Conservation (phyloP, 345 rosid genomes). For the Nasturtium officinale region DNA sequence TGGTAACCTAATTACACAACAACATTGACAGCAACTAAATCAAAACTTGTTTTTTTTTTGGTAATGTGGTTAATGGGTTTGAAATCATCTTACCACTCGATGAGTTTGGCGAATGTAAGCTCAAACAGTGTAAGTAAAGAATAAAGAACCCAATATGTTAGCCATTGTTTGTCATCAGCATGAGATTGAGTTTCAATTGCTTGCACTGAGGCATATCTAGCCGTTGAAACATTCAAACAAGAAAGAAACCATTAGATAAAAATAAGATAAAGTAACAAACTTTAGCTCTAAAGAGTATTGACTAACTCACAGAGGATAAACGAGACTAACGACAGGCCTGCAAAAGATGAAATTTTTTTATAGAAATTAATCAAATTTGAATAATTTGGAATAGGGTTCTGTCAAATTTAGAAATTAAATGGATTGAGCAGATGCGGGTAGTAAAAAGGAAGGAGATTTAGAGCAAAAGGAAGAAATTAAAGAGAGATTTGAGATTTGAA, state of each 20-base stretch:
- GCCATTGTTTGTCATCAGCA: conserved; percentile 91
- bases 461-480: conserved; percentile 2
- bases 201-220: conserved; percentile 79
- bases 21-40: background rate
- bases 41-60: background rate
- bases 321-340: conserved; percentile 94
- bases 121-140: conserved; percentile 85
- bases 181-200: conserved; percentile 89
- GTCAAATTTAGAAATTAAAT: background rate
- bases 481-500: background rate
- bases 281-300: background rate
- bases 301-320: conserved; percentile 86
- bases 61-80: background rate
- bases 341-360: conserved; percentile 29
- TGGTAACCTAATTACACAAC: conserved; percentile 68
- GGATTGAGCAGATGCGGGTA: background rate
- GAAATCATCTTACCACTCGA: conserved; percentile 65
- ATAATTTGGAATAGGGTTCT: background rate
- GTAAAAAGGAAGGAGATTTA: background rate
- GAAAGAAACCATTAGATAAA: conserved; percentile 19
- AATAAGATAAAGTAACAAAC: background rate
- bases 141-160: conserved; percentile 93
- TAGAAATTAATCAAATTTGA: background rate
- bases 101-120: conserved; percentile 85
- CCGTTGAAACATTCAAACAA: conserved; percentile 22